phyloP scores from a whole-genome alignment of 768 basidiomycete species.

The Hypholoma fasciculare region DNA sequence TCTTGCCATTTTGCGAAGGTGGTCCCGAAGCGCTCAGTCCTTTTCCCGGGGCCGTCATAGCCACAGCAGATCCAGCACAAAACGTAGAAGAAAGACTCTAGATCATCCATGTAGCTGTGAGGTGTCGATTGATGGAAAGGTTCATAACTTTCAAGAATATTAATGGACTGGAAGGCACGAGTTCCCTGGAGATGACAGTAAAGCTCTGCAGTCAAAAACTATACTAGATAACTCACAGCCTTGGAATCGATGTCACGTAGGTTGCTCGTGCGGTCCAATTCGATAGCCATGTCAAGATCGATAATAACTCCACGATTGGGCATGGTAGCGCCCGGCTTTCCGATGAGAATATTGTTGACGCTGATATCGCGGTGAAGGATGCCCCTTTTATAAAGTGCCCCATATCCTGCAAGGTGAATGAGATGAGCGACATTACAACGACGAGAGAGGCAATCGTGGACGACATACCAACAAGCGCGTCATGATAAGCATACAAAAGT shows the following conservation, averaged over 20 bases:
- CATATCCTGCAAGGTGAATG: not conserved
- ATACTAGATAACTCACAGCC: not conserved
- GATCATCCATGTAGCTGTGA: not conserved
- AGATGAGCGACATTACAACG: not conserved
- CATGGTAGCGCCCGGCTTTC: not conserved
- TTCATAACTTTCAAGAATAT: not conserved
- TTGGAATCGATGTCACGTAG: not conserved
- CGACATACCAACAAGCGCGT: conserved; percentile 2
- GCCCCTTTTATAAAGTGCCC: not conserved
- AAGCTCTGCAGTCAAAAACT: not conserved
- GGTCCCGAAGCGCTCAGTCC: no score
- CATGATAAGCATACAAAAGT: not conserved
- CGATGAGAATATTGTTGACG: not conserved
- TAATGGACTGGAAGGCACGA: not conserved
- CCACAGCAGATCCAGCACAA: not conserved
- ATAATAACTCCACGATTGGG: not conserved
- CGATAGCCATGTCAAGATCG: not conserved
- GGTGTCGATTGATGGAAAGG: not conserved
- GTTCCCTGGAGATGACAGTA: not conserved
- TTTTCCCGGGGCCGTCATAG: no score
- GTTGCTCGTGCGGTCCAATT: not conserved
- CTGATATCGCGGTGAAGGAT: not conserved
- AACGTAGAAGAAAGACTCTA: not conserved
- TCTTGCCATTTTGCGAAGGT: no score
- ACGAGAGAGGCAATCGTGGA: not conserved